Percentiles rank a stretch among this genome's conserved stretches.
Evolutionary conservation across 2,329 filamentous ascomycete species (phyloP).

Genomic region (Hymenotorrendiella dingleyae): DNA sequence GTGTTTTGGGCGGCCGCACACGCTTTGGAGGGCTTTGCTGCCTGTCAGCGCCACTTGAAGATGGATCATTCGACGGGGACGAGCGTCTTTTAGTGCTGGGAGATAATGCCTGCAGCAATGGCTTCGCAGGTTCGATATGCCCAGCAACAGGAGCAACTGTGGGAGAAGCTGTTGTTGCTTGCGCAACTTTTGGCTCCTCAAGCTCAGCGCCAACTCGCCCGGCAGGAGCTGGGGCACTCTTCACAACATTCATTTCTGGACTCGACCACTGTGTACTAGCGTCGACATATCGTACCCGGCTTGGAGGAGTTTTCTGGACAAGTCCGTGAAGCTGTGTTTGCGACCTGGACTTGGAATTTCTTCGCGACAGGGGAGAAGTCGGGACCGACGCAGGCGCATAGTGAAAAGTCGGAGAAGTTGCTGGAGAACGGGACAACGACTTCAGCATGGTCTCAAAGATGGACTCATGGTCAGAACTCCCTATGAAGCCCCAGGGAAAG

Average conservation of each 20-base stretch:
- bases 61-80: slow-evolving; percentile 17
- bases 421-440: slow-evolving; percentile 23
- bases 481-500: no score
- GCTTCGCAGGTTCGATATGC: slow-evolving; percentile 22
- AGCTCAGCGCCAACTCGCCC: slow-evolving; percentile 6
- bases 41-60: slow-evolving; percentile 6
- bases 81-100: slow-evolving; percentile 32
- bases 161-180: background rate
- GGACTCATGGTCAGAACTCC: slow-evolving; percentile 5
- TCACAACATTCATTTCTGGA: slow-evolving; percentile 20
- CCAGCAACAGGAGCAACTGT: slow-evolving; percentile 2
- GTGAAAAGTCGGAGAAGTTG: slow-evolving; percentile 25
- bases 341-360: slow-evolving; percentile 17
- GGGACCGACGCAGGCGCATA: slow-evolving; percentile 25
- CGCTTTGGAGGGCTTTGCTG: slow-evolving; percentile 41
- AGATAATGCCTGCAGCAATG: slow-evolving; percentile 26
- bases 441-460: slow-evolving; percentile 27
- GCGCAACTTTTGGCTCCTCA: slow-evolving; percentile 1
- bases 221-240: slow-evolving; percentile 6
- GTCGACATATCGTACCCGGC: slow-evolving; percentile 25
- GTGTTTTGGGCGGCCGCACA: slow-evolving; percentile 42
- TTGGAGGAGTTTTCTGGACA: slow-evolving; percentile 11
- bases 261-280: slow-evolving; percentile 27
- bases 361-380: slow-evolving; percentile 22
- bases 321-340: slow-evolving; percentile 9